Percentiles rank a stretch among this genome's conserved stretches.
These are phyloP conservation scores for Mycena metata DNA, from an alignment of 768 basidiomycete species.

Conservation along the genomic window DNA sequence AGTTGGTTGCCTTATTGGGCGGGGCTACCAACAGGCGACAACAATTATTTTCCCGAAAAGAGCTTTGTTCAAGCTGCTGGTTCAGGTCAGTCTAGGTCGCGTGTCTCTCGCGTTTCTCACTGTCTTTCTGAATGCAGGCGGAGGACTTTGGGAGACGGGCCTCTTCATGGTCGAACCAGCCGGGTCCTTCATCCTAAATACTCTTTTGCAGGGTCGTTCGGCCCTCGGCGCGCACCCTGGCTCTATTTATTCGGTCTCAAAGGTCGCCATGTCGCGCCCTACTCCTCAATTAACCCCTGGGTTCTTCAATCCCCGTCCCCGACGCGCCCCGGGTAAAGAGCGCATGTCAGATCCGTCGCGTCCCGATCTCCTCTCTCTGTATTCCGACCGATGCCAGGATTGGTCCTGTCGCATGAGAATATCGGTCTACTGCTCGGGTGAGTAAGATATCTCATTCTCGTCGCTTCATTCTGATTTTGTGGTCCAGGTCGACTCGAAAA, in stretches of 20 bases:
- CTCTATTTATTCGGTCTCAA: conserved; percentile 28
- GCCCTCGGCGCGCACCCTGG: conserved; percentile 3
- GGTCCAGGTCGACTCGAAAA: conserved; percentile 16
- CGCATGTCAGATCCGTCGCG: conserved; percentile 50
- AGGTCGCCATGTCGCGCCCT: conserved; percentile 29
- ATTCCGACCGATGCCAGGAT: conserved; percentile 56
- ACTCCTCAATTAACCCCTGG: conserved; percentile 51
- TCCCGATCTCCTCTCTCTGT: conserved; percentile 46
- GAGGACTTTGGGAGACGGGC: conserved; percentile 48
- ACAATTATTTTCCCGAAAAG: too few species aligned
- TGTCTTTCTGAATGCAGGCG: not conserved
- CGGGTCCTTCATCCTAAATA: conserved; percentile 53
- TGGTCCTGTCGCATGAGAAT: conserved; percentile 64
- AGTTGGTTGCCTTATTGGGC: too few species aligned
- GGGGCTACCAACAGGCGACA: too few species aligned
- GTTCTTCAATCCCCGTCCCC: conserved; percentile 70
- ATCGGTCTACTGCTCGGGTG: conserved; percentile 65
- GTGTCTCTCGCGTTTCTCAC: not conserved
- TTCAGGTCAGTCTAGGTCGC: too few species aligned
- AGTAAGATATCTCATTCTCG: conserved; percentile 39
- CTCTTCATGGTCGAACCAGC: conserved; percentile 53
- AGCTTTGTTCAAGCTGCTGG: too few species aligned
- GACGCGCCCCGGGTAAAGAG: conserved; percentile 68
- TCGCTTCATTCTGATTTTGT: not conserved
- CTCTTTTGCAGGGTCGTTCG: conserved; percentile 25